Evolutionary conservation across 805 yeast genomes (phyloP), one percentile per base, ranked within the genome.

Genomic region (Zygosaccharomyces pseudorouxii): DNA sequence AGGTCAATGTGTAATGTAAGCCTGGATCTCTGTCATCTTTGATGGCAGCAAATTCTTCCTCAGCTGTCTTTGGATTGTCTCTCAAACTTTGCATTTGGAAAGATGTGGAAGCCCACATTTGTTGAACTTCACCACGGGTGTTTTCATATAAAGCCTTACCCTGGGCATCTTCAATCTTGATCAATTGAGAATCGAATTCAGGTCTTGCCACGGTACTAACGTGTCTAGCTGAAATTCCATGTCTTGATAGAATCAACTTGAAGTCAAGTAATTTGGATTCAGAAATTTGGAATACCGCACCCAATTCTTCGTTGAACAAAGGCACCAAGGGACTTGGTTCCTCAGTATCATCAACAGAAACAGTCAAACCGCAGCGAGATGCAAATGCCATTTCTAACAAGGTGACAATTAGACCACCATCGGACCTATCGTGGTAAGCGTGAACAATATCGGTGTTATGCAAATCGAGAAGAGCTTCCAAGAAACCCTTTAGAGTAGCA

Each of bases 321-420:
- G 76, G 73, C 11, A 83, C 69, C 47, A 81, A 72, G 10, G 73
- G 69, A 51, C 75, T 78, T 22, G 72, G 73, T 23, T 60, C 62
- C 19, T 62, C 55, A 14, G 62, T 58, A 9, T 71, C 65, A 16
- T 63, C 59, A 33, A 84, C 51, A 31, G 70, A 65, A 47, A 90
- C 71, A 45, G 81, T 77, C 49, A 90, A 65, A 55, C 99, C 99
- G 46, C 81, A 79, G 72, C 97, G 82, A 28, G 92, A 90, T 39
- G 98, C 96, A 71, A 93, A 93, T 0, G 97, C 96, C 98, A 93
- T 93, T 73, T 93, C 99, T 38, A 85, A 71, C 40, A 87, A 73
- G 8, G 98, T 83, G 38, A 86, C 82, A 50, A 90, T 72, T 63
- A 92, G 74, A 64, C 99, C 99, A 77, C 99, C 99, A 68, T 93